These are phyloP conservation scores for Alternaria conjuncta DNA, from an alignment of 2,329 filamentous ascomycete genomes.

Conservation along the genomic window DNA sequence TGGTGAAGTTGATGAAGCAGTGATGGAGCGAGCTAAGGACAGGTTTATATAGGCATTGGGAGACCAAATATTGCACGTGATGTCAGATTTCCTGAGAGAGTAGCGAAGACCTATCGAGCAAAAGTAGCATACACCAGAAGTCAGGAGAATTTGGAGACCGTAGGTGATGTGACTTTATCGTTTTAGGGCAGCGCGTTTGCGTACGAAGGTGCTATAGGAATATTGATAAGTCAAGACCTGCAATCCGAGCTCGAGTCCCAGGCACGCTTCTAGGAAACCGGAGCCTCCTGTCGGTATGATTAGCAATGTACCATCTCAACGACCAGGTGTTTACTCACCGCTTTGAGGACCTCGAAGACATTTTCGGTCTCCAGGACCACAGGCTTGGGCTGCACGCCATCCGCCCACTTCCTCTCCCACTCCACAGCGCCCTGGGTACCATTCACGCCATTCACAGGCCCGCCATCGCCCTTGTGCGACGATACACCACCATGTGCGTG, in stretches of 20 bases:
- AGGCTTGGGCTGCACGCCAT: slow-evolving; percentile 9
- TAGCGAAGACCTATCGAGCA: no score
- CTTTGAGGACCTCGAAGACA: slow-evolving; percentile 14
- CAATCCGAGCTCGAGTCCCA: neutral
- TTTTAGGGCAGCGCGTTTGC: neutral
- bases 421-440: slow-evolving; percentile 3
- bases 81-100: no score
- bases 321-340: neutral
- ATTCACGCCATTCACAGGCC: slow-evolving; percentile 10
- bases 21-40: no score
- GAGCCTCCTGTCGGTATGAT: slow-evolving; percentile 2
- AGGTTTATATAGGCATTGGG: no score
- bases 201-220: neutral
- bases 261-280: slow-evolving; percentile 1
- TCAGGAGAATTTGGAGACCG: no score
- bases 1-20: no score
- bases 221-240: neutral
- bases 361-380: slow-evolving; percentile 9
- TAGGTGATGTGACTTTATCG: no score
- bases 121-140: no score
- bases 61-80: no score
- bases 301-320: neutral
- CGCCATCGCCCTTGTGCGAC: neutral
- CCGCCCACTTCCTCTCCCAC: slow-evolving; percentile 23
- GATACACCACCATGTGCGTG: neutral